Percentiles rank a stretch among this genome's conserved stretches.
Evolutionary conservation across 2,329 filamentous ascomycete genomes (phyloP).

Genomic region (Pseudopyrenochaeta lycopersici): DNA sequence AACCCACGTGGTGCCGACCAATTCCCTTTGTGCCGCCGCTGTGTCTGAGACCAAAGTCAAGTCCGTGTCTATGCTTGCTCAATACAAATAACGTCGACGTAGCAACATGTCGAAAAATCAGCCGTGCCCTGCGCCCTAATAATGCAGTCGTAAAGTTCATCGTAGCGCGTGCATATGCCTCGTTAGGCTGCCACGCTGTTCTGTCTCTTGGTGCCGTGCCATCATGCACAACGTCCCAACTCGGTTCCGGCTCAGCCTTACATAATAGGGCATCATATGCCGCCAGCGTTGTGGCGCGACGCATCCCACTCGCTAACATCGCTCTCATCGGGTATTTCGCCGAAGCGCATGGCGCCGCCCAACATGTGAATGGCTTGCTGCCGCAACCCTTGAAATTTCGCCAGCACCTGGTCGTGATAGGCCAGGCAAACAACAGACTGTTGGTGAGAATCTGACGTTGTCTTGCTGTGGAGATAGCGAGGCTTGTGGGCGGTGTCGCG

Average conservation of each 20-base stretch:
- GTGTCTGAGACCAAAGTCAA: background rate
- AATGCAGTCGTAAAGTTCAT: slow-evolving; percentile 3
- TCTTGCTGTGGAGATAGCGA: background rate
- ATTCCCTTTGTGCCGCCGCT: background rate
- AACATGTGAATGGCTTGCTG: slow-evolving; percentile 12
- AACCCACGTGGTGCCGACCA: background rate
- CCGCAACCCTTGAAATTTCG: slow-evolving; percentile 11
- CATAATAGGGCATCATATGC: slow-evolving; percentile 20
- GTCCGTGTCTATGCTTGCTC: background rate
- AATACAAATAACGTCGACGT: background rate
- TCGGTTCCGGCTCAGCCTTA: slow-evolving; percentile 19
- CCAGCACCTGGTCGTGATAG: slow-evolving; percentile 4
- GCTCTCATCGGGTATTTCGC: slow-evolving; percentile 20
- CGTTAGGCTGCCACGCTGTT: slow-evolving; percentile 12
- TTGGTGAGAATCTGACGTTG: slow-evolving; percentile 10
- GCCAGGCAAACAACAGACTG: slow-evolving; percentile 3
- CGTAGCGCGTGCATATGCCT: slow-evolving; percentile 3
- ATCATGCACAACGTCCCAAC: slow-evolving; percentile 3
- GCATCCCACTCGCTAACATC: slow-evolving; percentile 14
- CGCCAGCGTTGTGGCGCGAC: slow-evolving; percentile 10
- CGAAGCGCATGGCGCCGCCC: slow-evolving; percentile 14
- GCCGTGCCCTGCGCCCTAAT: slow-evolving; percentile 2
- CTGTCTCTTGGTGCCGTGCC: slow-evolving; percentile 12
- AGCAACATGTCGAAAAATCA: slow-evolving; percentile 2
- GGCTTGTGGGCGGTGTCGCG: background rate